Conservation (phyloP, 306 rosid genomes). For the Cucurbita maxima region DNA sequence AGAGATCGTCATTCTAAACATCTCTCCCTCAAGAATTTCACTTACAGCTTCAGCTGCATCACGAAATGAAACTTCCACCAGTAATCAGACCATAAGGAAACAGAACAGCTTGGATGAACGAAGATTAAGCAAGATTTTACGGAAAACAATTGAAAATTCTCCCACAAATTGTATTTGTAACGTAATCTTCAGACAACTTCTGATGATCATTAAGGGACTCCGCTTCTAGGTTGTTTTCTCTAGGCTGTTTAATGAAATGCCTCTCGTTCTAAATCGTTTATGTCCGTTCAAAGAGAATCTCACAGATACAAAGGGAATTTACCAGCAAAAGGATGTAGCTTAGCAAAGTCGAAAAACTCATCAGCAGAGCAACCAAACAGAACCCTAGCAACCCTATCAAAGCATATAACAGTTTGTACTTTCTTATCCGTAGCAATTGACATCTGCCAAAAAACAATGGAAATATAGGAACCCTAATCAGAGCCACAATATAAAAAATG, state of each 20-base stretch:
- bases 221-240: neutral
- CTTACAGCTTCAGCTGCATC: constrained; percentile 26
- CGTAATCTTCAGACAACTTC: neutral
- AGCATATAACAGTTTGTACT: constrained; percentile 47
- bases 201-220: neutral
- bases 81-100: neutral
- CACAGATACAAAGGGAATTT: neutral
- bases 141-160: neutral
- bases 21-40: constrained; percentile 54
- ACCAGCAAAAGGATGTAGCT: constrained; percentile 56
- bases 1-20: constrained; percentile 36
- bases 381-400: constrained; percentile 49
- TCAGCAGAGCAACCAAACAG: constrained; percentile 74
- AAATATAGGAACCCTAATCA: neutral
- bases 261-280: neutral
- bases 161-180: neutral
- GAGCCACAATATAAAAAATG: neutral
- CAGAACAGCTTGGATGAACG: neutral
- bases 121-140: neutral
- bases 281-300: neutral
- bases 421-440: constrained; percentile 53
- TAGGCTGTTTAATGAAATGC: neutral
- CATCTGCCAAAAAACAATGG: constrained; percentile 25
- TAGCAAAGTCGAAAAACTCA: constrained; percentile 55
- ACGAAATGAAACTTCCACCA: neutral